Evolutionary conservation across 2,329 filamentous ascomycete genomes (phyloP).

Genomic region (Pseudonectria foliicola): DNA sequence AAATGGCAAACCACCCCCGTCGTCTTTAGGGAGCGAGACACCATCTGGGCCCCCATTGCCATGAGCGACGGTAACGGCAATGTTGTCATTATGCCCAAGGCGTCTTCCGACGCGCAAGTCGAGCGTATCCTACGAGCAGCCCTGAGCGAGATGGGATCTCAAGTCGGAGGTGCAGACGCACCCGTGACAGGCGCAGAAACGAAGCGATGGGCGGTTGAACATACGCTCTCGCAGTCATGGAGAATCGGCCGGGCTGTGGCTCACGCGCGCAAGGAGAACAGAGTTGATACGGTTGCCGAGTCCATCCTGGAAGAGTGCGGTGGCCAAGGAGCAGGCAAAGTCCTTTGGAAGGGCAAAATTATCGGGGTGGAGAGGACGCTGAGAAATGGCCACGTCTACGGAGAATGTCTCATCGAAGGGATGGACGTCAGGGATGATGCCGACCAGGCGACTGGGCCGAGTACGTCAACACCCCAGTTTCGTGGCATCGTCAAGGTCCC

Average conservation of each 20-base stretch:
- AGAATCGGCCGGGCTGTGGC: slow-evolving; percentile 55
- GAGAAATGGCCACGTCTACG: slow-evolving; percentile 51
- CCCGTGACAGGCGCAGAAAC: slow-evolving; percentile 43
- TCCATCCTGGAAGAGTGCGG: slow-evolving; percentile 52
- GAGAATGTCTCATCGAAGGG: slow-evolving; percentile 50
- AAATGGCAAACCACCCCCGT: slow-evolving; percentile 50
- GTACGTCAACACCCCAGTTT: slow-evolving; percentile 20
- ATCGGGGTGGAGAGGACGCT: slow-evolving; percentile 50
- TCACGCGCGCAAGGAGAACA: slow-evolving; percentile 40
- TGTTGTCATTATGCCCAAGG: slow-evolving; percentile 41
- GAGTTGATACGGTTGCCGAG: slow-evolving; percentile 47
- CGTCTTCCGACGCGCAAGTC: slow-evolving; percentile 37
- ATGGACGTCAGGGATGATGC: slow-evolving; percentile 31
- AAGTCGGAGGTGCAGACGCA: slow-evolving; percentile 40
- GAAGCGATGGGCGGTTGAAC: slow-evolving; percentile 43
- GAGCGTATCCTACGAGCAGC: slow-evolving; percentile 45
- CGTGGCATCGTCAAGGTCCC: slow-evolving; percentile 53
- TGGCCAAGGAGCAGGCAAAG: slow-evolving; percentile 42
- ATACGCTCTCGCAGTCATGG: slow-evolving; percentile 48
- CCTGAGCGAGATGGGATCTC: slow-evolving; percentile 48
- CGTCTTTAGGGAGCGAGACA: slow-evolving; percentile 40
- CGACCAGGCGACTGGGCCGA: slow-evolving; percentile 1
- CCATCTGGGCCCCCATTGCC: slow-evolving; percentile 38
- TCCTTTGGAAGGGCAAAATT: slow-evolving; percentile 60
- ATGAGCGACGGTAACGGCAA: slow-evolving; percentile 48